Evolutionary conservation across 2,329 filamentous ascomycete species (phyloP), one percentile per base, ranked within the genome.

Genomic region (Fusarium sp.): DNA sequence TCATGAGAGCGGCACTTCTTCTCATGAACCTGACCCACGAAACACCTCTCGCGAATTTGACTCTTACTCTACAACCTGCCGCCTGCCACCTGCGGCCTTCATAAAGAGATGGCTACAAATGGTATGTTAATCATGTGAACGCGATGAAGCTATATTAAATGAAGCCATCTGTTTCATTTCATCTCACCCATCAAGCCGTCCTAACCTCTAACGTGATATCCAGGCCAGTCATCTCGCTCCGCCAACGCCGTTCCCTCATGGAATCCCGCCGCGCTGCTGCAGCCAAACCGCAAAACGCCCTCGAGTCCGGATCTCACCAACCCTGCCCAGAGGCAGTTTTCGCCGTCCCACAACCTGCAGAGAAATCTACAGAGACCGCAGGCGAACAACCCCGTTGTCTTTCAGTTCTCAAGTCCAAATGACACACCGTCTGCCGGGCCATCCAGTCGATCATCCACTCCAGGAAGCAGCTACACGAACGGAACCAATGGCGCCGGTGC

Each of bases 401-500:
- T 88, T 53, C 82, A 86, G 64, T 86, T 86, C 67, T 70, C 83
- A n/a, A 83, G 73, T 61, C 78, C 82, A 17, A 77, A 79, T 58
- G 81, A 81, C 24, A 75, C 78, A 6, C 67, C 81, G 8, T 83
- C 83, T 35, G 78, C 80, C 5, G 79, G 77, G 6, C 76, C 79
- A 22, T 77, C 81, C 33, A 81, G 79, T 65, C 77, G 75, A 59
- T 77, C 80, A 14, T 82, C 81, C 58, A 85, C 79, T 20, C 80
- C 80, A 5, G 72, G 75, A 17, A 77, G 77, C 55, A 75, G 70
- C 60, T 70, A 79, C 40, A 67, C 70, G 20, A 69, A 73, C 20
- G 53, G 73, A 7, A 65, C 73, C 22, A 79, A 75, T 59, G 88
- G 89, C 29, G 87, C 90, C 74, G 86, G 87, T 11, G 83, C 84